Evolutionary conservation across 345 rosid species (phyloP).

Genomic region (Melaleuca alternifolia): DNA sequence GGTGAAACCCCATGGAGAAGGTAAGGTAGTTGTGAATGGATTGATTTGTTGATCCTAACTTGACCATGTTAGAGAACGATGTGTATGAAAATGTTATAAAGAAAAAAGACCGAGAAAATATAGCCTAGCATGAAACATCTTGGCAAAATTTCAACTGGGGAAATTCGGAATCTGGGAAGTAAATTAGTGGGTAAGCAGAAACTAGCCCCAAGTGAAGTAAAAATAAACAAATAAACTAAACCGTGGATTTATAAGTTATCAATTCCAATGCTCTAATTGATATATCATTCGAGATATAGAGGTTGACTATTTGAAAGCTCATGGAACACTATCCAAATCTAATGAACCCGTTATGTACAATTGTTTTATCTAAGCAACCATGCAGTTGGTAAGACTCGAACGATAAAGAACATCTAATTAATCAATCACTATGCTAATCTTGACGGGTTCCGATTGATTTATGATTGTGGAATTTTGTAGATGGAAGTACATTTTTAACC

Average conservation of each 20-base stretch:
- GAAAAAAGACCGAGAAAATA: neutral
- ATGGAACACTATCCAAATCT: neutral
- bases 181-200: neutral
- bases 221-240: neutral
- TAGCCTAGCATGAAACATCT: neutral
- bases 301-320: neutral
- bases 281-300: neutral
- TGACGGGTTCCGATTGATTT: neutral
- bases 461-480: neutral
- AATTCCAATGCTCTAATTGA: neutral
- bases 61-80: neutral
- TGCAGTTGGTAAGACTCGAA: rapidly evolving
- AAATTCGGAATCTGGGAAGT: neutral
- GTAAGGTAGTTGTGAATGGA: constrained; percentile 1
- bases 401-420: neutral
- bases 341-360: neutral
- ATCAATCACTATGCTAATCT: neutral
- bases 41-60: constrained; percentile 4
- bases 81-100: neutral
- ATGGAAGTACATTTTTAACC: neutral
- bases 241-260: neutral
- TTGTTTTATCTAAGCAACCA: neutral
- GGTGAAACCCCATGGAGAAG: constrained; percentile 4
- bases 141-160: neutral
- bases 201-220: neutral